Conservation (phyloP, 768 basidiomycete genomes). For the Hericium rajendrae region DNA sequence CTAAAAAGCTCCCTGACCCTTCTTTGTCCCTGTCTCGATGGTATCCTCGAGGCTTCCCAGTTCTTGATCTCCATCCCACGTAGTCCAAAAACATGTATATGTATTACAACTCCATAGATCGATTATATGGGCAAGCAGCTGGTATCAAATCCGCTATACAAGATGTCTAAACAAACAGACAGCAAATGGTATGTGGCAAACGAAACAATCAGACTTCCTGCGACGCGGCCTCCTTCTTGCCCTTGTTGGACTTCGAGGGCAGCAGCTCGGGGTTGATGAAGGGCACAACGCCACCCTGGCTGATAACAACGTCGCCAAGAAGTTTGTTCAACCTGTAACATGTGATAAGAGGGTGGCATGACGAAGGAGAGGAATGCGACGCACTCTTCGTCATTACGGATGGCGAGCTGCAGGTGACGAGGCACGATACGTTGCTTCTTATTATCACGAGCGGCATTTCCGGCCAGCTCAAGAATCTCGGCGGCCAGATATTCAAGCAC, state of each 20-base stretch:
- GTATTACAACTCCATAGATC: no score
- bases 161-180: not conserved
- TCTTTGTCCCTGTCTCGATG: no score
- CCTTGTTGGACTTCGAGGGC: constrained; percentile 1
- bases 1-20: no score
- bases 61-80: no score
- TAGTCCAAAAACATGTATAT: no score
- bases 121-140: no score
- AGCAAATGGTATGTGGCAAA: not conserved
- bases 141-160: no score
- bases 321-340: constrained; percentile 57
- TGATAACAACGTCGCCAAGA: constrained; percentile 80
- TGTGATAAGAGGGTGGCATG: constrained; percentile 1
- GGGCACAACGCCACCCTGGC: constrained; percentile 82
- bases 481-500: constrained; percentile 88
- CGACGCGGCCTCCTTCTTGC: constrained; percentile 4
- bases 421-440: constrained; percentile 92
- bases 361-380: constrained; percentile 10
- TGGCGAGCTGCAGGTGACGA: constrained; percentile 84
- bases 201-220: constrained; percentile 1
- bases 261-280: constrained; percentile 39
- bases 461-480: constrained; percentile 87
- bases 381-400: constrained; percentile 83
- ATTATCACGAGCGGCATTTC: constrained; percentile 72
- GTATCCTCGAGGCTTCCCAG: no score